phyloP scores from a whole-genome alignment of 176 grass and related monocot species.

The Rhynchospora tenuis region DNA sequence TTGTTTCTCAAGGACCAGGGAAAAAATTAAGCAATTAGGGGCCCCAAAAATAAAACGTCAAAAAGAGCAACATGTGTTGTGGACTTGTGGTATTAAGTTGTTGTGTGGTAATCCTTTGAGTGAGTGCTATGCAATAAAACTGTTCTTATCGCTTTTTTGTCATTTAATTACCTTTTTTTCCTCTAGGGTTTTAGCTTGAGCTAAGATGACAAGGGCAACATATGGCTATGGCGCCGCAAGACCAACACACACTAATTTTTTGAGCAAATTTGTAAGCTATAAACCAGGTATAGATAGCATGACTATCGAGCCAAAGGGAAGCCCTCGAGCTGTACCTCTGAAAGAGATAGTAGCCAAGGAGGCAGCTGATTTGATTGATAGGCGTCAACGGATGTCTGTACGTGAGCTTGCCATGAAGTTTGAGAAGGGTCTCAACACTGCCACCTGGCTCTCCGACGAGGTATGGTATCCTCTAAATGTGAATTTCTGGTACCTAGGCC shows the following conservation, averaged over 20 bases:
- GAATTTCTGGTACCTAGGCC: neutral
- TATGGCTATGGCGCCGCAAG: conserved; percentile 2
- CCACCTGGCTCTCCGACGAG: conserved; percentile 71
- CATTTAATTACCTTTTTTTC: neutral
- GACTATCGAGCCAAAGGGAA: conserved; percentile 45
- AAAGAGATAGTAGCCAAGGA: conserved; percentile 75
- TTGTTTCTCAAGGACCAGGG: neutral
- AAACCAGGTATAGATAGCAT: conserved; percentile 57
- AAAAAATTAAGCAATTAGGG: neutral
- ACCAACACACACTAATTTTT: conserved; percentile 43
- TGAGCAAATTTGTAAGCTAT: conserved; percentile 61
- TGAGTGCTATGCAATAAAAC: neutral
- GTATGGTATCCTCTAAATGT: conserved; percentile 24
- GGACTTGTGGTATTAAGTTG: neutral
- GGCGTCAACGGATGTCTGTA: conserved; percentile 64
- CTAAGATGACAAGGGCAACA: conserved; percentile 24
- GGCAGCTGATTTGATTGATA: conserved; percentile 45
- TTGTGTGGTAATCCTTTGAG: neutral
- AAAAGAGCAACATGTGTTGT: neutral
- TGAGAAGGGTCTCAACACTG: conserved; percentile 78
- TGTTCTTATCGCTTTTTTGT: neutral
- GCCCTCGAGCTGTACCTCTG: conserved; percentile 23
- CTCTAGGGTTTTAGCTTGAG: conserved; percentile 6
- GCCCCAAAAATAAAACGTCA: neutral
- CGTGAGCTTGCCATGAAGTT: conserved; percentile 84